Evolutionary conservation across 2,329 filamentous ascomycete genomes (phyloP), one percentile per base, ranked within the genome.

Genomic region (Knoxdaviesia capensis): DNA sequence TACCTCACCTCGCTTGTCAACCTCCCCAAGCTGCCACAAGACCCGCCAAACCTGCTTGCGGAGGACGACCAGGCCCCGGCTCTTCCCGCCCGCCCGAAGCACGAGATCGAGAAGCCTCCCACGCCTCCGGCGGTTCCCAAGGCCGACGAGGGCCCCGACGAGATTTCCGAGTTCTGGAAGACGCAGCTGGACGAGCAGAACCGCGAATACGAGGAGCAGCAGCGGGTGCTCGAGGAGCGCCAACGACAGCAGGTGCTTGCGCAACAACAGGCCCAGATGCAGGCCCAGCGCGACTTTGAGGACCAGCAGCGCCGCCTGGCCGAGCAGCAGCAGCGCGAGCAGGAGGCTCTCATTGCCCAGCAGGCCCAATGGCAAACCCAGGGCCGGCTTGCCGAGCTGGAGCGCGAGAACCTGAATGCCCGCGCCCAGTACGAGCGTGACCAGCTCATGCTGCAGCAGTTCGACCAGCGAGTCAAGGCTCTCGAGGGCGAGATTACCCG

Each of bases 131-230:
- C 74, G 7, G 66, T 71, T 40, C 70, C 75, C 6, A 77, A 77
- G 51, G 64, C 73, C 0, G 77, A 86, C 4, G 90, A 94, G 52
- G 41, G 40, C 6, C 88, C 88, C 0, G 87, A 90, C 53, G 85
- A 93, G 40, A 96, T 98, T 54, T 84, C 84, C 41, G 90, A 98
- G 52, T 98, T 98, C 59, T 98, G 90, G 90, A 92, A 92, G 62
- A 83, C 76, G 50, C 87, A 96, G 58, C 74, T 94, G 47, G 80
- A 81, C 49, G 74, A 86, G 33, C 86, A 94, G 57, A 92, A 96
- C 57, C 77, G 86, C 50, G 86, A 94, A 56, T 98, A 92, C 54
- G 90, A 92, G 55, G 85, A 87, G 39, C 88, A 98, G 59, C 90
- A 98, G 62, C 74, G 79, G 34, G 77, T 90, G 10, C 62, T 98